A percentile compares a stretch with the other conserved stretches of the same genome.
Evolutionary conservation across 1,139 yeast species (phyloP).

Genomic region (Zhuliangozyma blackwelliae): DNA sequence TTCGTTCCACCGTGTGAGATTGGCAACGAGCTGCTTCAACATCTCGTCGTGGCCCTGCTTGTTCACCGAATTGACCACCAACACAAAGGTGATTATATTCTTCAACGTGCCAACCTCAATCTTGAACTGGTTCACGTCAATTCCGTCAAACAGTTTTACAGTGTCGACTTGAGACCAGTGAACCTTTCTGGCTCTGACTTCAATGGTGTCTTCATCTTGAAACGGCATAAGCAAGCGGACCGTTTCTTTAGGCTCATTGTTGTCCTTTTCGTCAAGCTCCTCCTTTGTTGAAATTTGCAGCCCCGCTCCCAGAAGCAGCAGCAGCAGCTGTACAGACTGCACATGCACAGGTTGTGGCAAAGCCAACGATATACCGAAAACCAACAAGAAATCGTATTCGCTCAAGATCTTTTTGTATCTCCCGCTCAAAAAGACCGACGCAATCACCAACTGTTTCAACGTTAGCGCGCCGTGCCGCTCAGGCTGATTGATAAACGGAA

Average conservation of each 20-base stretch:
- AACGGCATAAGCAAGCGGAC: slow-evolving; percentile 6
- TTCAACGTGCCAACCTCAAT: slow-evolving; percentile 33
- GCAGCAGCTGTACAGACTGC: no score
- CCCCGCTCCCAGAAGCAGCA: not conserved
- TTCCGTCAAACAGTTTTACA: slow-evolving; percentile 18
- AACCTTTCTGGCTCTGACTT: slow-evolving; percentile 13
- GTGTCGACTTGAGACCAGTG: slow-evolving; percentile 20
- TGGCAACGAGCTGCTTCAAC: slow-evolving; percentile 11
- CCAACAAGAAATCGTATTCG: slow-evolving; percentile 20
- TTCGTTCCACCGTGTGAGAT: slow-evolving; percentile 25
- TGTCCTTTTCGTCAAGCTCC: not conserved
- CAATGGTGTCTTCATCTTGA: slow-evolving; percentile 12
- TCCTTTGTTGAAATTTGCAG: not conserved
- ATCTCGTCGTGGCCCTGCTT: slow-evolving; percentile 20
- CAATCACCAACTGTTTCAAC: slow-evolving; percentile 21
- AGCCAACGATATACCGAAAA: slow-evolving; percentile 23
- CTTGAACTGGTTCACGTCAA: slow-evolving; percentile 26
- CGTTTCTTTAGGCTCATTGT: not conserved
- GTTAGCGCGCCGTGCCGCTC: slow-evolving; percentile 13
- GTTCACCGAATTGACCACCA: slow-evolving; percentile 27
- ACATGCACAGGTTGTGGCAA: not conserved
- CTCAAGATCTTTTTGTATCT: slow-evolving; percentile 17
- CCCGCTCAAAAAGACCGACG: slow-evolving; percentile 24
- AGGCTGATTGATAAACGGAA: slow-evolving; percentile 27
- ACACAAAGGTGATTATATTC: slow-evolving; percentile 39